These are phyloP conservation scores for Ophiocordyceps unilateralis DNA, from an alignment of 2,329 filamentous ascomycete genomes.

Conservation along the genomic window DNA sequence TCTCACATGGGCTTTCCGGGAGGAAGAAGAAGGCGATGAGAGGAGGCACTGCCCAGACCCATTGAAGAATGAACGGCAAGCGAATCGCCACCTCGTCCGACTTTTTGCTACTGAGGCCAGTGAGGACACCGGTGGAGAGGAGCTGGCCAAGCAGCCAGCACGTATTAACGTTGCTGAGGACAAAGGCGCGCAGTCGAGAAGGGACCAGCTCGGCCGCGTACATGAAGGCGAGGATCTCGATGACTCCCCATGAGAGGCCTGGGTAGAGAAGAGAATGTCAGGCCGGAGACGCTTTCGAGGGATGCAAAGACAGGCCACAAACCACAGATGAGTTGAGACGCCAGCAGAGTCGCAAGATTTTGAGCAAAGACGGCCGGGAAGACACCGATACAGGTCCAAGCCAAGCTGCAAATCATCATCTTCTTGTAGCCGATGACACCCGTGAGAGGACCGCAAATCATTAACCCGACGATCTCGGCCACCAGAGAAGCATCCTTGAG, in stretches of 20 bases:
- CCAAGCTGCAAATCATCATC: not conserved
- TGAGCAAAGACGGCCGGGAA: not conserved
- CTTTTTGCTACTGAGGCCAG: slow-evolving; percentile 18
- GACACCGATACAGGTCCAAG: not conserved
- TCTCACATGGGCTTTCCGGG: slow-evolving; percentile 21
- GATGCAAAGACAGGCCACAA: not conserved
- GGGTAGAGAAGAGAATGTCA: not conserved
- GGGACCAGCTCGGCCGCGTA: slow-evolving; percentile 36
- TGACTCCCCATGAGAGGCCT: slow-evolving; percentile 35
- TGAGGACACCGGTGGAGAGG: slow-evolving; percentile 28
- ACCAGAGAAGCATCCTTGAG: slow-evolving; percentile 34
- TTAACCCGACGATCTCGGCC: slow-evolving; percentile 24
- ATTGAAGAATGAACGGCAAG: slow-evolving; percentile 33
- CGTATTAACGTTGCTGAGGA: slow-evolving; percentile 24
- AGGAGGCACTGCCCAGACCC: slow-evolving; percentile 32
- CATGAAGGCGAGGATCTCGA: slow-evolving; percentile 32
- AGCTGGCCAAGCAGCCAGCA: slow-evolving; percentile 41
- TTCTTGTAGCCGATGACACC: slow-evolving; percentile 21
- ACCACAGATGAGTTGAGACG: not conserved
- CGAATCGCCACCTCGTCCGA: slow-evolving; percentile 28
- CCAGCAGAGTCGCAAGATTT: not conserved
- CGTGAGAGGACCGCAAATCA: slow-evolving; percentile 16
- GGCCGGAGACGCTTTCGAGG: not conserved
- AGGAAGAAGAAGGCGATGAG: slow-evolving; percentile 25
- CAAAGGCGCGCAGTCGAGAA: slow-evolving; percentile 32